Percentiles rank a stretch among this genome's conserved stretches.
Evolutionary conservation across 768 basidiomycete species (phyloP).

Genomic region (Pleurotus citrinopileatus): DNA sequence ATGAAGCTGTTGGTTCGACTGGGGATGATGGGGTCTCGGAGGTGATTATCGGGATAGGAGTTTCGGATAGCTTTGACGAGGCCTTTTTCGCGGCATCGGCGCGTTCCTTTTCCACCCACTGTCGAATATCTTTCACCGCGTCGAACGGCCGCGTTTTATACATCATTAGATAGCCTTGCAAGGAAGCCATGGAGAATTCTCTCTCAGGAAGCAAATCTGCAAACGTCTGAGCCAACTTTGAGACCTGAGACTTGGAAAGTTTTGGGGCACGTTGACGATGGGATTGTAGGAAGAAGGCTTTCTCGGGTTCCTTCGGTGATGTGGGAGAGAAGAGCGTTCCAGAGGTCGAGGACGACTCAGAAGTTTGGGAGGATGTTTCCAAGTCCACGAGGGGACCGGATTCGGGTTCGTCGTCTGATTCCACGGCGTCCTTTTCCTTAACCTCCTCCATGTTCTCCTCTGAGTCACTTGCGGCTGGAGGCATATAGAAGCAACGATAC

Average conservation of each 20-base stretch:
- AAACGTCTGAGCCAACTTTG: slow-evolving; percentile 53
- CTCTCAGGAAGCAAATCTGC: slow-evolving; percentile 47
- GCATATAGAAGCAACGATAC: slow-evolving; percentile 67
- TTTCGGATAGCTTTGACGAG: neutral
- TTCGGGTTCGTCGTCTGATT: slow-evolving; percentile 15
- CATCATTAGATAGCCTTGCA: slow-evolving; percentile 65
- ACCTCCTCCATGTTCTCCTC: slow-evolving; percentile 22
- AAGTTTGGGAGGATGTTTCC: slow-evolving; percentile 15
- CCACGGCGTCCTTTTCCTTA: slow-evolving; percentile 18
- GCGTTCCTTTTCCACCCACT: slow-evolving; percentile 50
- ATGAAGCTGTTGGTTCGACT: slow-evolving; percentile 9
- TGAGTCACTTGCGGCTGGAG: slow-evolving; percentile 25
- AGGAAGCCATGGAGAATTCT: slow-evolving; percentile 45
- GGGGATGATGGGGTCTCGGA: neutral
- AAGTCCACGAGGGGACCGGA: slow-evolving; percentile 21
- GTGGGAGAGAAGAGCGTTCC: slow-evolving; percentile 1
- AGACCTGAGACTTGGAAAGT: slow-evolving; percentile 36
- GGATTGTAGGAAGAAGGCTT: slow-evolving; percentile 19
- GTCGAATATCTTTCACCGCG: slow-evolving; percentile 43
- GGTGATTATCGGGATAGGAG: neutral
- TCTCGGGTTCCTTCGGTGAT: slow-evolving; percentile 12
- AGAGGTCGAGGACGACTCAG: slow-evolving; percentile 12
- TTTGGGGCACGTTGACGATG: slow-evolving; percentile 35
- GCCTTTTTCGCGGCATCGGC: slow-evolving; percentile 12
- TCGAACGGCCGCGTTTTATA: slow-evolving; percentile 59